Conservation (phyloP, 2,329 filamentous ascomycete species). For the Talaromyces sp. region DNA sequence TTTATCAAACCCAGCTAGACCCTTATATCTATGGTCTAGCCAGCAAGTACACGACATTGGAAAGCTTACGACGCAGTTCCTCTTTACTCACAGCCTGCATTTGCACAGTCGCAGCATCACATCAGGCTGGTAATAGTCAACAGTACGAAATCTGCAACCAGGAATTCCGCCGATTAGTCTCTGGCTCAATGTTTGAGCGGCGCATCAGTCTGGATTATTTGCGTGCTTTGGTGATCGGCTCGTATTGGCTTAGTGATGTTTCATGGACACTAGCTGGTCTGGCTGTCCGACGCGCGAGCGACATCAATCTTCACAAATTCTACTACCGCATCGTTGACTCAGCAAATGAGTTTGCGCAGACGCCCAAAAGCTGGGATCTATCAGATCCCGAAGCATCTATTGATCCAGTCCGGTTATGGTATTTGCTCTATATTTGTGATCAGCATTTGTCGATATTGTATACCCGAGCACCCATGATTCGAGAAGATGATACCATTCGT, state of each 20-base stretch:
- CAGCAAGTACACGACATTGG: constrained; percentile 38
- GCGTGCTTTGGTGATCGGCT: constrained; percentile 49
- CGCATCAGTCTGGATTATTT: constrained; percentile 44
- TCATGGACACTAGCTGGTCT: constrained; percentile 38
- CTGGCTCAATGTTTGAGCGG: constrained; percentile 48
- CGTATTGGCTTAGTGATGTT: constrained; percentile 53
- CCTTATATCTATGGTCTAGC: constrained; percentile 49
- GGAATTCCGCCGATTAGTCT: constrained; percentile 47
- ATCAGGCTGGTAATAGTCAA: constrained; percentile 32
- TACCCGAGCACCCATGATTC: constrained; percentile 35
- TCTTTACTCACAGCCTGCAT: constrained; percentile 45
- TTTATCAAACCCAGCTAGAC: constrained; percentile 46
- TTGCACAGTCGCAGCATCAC: constrained; percentile 48
- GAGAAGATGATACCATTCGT: constrained; percentile 29
- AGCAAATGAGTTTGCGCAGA: constrained; percentile 12
- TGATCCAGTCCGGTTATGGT: constrained; percentile 35
- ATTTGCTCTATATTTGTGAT: constrained; percentile 37
- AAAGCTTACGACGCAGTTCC: constrained; percentile 40
- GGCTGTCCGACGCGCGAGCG: constrained; percentile 31
- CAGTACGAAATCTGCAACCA: constrained; percentile 40
- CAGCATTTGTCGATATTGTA: constrained; percentile 39
- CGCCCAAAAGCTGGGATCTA: constrained; percentile 16
- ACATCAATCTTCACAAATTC: constrained; percentile 25
- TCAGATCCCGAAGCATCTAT: constrained; percentile 23
- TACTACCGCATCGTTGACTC: constrained; percentile 42